Evolutionary conservation across 495 filamentous ascomycete genomes (phyloP).

Genomic region (Lasiosphaeria hispida): DNA sequence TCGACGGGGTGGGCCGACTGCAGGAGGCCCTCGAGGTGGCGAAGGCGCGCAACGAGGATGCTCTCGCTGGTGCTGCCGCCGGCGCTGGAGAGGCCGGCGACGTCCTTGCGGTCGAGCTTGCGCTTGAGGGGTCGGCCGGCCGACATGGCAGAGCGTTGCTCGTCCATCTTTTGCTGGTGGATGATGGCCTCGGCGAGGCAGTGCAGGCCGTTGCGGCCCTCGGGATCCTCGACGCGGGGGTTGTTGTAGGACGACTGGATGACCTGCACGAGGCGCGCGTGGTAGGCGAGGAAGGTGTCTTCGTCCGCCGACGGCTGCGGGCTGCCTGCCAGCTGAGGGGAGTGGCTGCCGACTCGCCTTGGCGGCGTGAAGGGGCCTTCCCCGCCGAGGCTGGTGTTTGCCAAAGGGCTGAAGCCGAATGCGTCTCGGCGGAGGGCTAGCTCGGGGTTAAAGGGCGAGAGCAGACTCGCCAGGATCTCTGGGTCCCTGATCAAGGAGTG

Average conservation of each 20-base stretch:
- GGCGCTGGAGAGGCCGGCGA: not conserved
- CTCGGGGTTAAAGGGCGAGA: slow-evolving; percentile 14
- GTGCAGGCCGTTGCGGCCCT: slow-evolving; percentile 49
- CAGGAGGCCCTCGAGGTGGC: slow-evolving; percentile 37
- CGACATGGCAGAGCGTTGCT: slow-evolving; percentile 10
- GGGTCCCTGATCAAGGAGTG: slow-evolving; percentile 24
- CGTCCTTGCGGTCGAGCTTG: slow-evolving; percentile 13
- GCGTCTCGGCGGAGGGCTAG: slow-evolving; percentile 30
- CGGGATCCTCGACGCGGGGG: slow-evolving; percentile 36
- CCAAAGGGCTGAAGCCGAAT: slow-evolving; percentile 32
- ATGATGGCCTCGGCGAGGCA: slow-evolving; percentile 47
- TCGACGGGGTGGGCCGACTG: slow-evolving; percentile 29
- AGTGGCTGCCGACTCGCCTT: slow-evolving; percentile 8
- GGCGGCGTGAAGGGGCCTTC: slow-evolving; percentile 17
- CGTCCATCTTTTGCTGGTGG: slow-evolving; percentile 27
- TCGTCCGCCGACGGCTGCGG: slow-evolving; percentile 11
- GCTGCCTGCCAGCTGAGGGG: not conserved
- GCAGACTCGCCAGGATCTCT: slow-evolving; percentile 7
- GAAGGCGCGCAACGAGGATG: slow-evolving; percentile 24
- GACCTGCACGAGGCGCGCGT: slow-evolving; percentile 35
- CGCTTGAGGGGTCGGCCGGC: slow-evolving; percentile 17
- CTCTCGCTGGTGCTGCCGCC: slow-evolving; percentile 8
- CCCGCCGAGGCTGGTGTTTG: not conserved
- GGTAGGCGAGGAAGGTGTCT: slow-evolving; percentile 25
- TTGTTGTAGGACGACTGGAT: slow-evolving; percentile 31